These are phyloP conservation scores for Rhizophagus prolifer DNA, from an alignment of 192 early-diverging fungal genomes.

Conservation along the genomic window DNA sequence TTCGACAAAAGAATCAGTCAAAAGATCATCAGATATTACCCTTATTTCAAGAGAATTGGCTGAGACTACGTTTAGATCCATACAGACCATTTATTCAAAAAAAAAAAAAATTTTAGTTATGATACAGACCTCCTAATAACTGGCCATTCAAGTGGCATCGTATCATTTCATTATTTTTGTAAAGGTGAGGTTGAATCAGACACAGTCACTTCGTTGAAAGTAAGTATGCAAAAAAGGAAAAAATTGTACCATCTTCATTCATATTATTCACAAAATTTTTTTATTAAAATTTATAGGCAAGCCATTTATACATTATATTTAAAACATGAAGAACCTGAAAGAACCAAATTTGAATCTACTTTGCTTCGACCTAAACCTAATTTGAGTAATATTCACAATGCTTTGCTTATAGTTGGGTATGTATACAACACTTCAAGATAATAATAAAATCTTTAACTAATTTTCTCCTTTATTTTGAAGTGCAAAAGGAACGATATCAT, in stretches of 20 bases:
- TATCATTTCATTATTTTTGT: background rate
- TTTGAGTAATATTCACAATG: conserved; percentile 1
- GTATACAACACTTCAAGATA: background rate
- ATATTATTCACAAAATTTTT: background rate
- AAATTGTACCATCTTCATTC: background rate
- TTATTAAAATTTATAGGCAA: conserved; percentile 1
- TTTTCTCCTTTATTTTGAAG: background rate
- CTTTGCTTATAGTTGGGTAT: conserved; percentile 24
- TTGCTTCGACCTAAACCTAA: background rate
- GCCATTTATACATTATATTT: conserved; percentile 20
- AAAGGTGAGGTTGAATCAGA: background rate
- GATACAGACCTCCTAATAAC: conserved; percentile 6
- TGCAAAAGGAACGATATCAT: conserved; percentile 2
- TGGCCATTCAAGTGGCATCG: background rate
- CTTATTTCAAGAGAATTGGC: conserved; percentile 1
- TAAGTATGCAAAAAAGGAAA: background rate
- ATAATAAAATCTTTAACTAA: no score
- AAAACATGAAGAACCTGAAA: background rate
- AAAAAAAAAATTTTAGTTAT: background rate
- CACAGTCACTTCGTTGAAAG: background rate
- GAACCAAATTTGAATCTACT: background rate
- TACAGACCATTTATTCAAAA: background rate
- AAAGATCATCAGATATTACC: background rate
- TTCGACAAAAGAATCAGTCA: background rate
- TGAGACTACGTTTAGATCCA: background rate